Percentiles rank a stretch among this genome's conserved stretches.
Evolutionary conservation across 2,329 filamentous ascomycete genomes (phyloP).

Genomic region (Cordyceps tenuipes): DNA sequence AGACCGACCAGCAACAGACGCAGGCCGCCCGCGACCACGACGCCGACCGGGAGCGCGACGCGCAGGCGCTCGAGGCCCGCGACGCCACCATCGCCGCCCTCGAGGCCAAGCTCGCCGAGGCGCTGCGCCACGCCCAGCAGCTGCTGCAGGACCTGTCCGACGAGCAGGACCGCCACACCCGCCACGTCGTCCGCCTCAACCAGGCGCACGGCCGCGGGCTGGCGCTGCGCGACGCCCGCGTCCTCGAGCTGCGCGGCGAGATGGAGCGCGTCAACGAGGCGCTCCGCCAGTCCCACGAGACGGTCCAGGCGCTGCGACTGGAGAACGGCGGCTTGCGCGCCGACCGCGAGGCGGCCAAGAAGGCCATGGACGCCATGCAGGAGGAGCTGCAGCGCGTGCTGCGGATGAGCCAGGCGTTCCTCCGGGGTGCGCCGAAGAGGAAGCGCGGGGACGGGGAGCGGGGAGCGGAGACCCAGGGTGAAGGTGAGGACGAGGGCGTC

Average conservation of each 20-base stretch:
- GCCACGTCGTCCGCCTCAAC: constrained; percentile 28
- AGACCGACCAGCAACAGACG: constrained; percentile 34
- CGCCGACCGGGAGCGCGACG: constrained; percentile 27
- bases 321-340: constrained; percentile 37
- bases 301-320: constrained; percentile 35
- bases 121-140: constrained; percentile 29
- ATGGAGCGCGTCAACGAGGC: constrained; percentile 38
- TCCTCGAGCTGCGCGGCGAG: constrained; percentile 40
- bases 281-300: constrained; percentile 39
- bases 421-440: constrained; percentile 23
- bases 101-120: constrained; percentile 34
- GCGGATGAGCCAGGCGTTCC: constrained; percentile 36
- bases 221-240: constrained; percentile 41
- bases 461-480: not conserved
- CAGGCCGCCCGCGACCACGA: constrained; percentile 23
- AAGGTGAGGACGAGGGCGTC: no score
- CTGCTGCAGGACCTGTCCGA: constrained; percentile 32
- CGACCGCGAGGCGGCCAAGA: constrained; percentile 32
- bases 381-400: constrained; percentile 42
- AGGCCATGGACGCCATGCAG: constrained; percentile 41
- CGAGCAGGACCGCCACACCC: constrained; percentile 26
- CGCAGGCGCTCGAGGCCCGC: constrained; percentile 28
- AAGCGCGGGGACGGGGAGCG: constrained; percentile 9
- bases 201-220: constrained; percentile 37
- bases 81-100: constrained; percentile 32